These are phyloP conservation scores for Gossypium lobatum DNA, from an alignment of 441 rosid species.

Conservation along the genomic window DNA sequence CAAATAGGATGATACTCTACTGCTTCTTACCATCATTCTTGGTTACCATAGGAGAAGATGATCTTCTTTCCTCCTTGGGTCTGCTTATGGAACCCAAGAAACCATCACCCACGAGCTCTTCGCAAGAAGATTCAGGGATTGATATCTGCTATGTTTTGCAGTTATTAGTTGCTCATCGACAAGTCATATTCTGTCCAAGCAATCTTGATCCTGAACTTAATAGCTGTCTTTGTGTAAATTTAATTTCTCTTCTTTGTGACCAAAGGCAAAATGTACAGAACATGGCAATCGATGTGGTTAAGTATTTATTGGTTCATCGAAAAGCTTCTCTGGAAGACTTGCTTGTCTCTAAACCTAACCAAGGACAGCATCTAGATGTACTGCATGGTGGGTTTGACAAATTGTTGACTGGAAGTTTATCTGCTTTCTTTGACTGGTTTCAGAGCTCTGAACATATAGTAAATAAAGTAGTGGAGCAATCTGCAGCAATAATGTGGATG, in stretches of 20 bases:
- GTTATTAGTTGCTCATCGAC: constrained; percentile 86
- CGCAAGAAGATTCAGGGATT: constrained; percentile 69
- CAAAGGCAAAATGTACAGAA: constrained; percentile 77
- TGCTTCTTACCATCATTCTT: constrained; percentile 97
- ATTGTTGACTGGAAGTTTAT: constrained; percentile 75
- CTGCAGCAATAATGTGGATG: constrained; percentile 98
- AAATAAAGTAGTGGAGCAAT: constrained; percentile 91
- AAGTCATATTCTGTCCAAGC: constrained; percentile 90
- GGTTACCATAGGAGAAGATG: constrained; percentile 82
- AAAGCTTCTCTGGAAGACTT: constrained; percentile 86
- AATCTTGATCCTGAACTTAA: constrained; percentile 91
- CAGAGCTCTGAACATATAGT: constrained; percentile 68
- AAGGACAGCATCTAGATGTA: constrained; percentile 75
- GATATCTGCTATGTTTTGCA: constrained; percentile 85
- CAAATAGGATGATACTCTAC: constrained; percentile 83
- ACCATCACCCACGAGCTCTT: constrained; percentile 42
- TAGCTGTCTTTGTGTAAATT: constrained; percentile 91
- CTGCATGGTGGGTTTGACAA: constrained; percentile 93
- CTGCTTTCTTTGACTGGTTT: constrained; percentile 87
- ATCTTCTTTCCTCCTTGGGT: constrained; percentile 73
- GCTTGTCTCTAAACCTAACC: constrained; percentile 85
- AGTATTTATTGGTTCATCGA: constrained; percentile 84
- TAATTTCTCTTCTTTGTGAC: constrained; percentile 80
- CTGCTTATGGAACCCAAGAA: constrained; percentile 70
- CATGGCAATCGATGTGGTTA: constrained; percentile 81